These are phyloP conservation scores for Coemansia sp. DNA, from an alignment of 192 early-diverging fungal species.

Conservation along the genomic window DNA sequence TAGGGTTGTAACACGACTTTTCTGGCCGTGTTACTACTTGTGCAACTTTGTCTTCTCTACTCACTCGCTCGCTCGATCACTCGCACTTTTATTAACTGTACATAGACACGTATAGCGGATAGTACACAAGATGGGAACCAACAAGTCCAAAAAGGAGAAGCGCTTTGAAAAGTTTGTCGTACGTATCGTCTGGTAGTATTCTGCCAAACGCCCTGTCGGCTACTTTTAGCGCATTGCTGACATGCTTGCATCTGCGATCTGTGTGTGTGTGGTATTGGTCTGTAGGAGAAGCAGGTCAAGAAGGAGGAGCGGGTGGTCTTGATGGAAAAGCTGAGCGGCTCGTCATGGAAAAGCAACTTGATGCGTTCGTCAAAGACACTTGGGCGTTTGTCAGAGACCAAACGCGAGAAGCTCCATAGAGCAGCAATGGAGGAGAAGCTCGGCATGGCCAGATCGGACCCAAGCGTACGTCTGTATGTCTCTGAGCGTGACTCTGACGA, in stretches of 20 bases:
- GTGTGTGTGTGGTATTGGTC: background rate
- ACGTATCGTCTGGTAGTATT: slow-evolving; percentile 13
- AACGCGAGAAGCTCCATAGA: slow-evolving; percentile 65
- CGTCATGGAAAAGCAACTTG: slow-evolving; percentile 68
- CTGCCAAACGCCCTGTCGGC: background rate
- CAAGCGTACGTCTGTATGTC: slow-evolving; percentile 60
- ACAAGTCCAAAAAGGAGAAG: slow-evolving; percentile 69
- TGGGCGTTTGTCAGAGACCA: slow-evolving; percentile 64
- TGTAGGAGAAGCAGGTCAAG: slow-evolving; percentile 74
- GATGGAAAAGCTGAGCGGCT: slow-evolving; percentile 63
- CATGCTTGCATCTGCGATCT: background rate
- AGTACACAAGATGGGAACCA: slow-evolving; percentile 43
- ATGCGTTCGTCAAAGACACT: slow-evolving; percentile 71
- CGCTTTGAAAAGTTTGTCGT: slow-evolving; percentile 78
- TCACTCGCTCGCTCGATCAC: background rate
- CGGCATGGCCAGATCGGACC: slow-evolving; percentile 63
- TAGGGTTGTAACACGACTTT: background rate
- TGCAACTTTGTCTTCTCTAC: background rate
- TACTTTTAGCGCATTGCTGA: slow-evolving; percentile 27
- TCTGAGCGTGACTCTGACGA: slow-evolving; percentile 56
- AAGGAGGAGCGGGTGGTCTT: slow-evolving; percentile 72
- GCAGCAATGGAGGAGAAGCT: slow-evolving; percentile 67
- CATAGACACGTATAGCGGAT: background rate
- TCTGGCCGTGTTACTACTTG: background rate
- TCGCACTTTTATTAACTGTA: background rate